Evolutionary conservation across 2,329 filamentous ascomycete species (phyloP).

Genomic region (Xylaria sp.): DNA sequence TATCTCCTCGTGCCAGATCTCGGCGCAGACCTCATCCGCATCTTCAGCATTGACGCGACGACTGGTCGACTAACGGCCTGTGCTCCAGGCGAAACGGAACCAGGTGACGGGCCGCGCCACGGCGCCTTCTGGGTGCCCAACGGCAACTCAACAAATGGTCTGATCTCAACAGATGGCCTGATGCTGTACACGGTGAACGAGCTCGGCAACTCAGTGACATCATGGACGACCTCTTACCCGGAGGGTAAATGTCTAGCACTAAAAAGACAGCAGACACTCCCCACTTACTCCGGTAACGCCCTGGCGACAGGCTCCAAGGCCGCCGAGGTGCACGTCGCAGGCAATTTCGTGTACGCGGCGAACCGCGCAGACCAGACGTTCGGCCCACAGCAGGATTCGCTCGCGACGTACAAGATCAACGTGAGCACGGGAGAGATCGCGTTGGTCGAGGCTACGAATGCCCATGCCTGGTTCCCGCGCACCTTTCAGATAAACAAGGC

Average conservation of each 20-base stretch:
- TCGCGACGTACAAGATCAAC: conserved; percentile 63
- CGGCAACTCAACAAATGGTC: conserved; percentile 42
- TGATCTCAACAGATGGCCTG: conserved; percentile 45
- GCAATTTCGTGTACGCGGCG: conserved; percentile 67
- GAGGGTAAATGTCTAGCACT: conserved; percentile 58
- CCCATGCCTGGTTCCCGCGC: conserved; percentile 69
- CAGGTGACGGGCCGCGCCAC: conserved; percentile 65
- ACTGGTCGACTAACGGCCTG: conserved; percentile 60
- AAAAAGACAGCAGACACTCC: conserved; percentile 56
- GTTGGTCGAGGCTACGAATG: conserved; percentile 64
- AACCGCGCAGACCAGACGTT: conserved; percentile 72
- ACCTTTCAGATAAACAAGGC: conserved; percentile 70
- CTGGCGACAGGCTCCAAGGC: conserved; percentile 60
- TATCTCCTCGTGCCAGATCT: conserved; percentile 64
- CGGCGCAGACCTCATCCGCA: conserved; percentile 64
- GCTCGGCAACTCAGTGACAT: conserved; percentile 60
- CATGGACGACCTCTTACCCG: conserved; percentile 61
- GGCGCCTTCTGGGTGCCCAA: conserved; percentile 59
- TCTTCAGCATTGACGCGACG: conserved; percentile 60
- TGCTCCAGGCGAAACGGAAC: conserved; percentile 52
- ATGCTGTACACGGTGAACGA: conserved; percentile 59
- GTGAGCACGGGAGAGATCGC: conserved; percentile 58
- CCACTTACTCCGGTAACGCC: conserved; percentile 58
- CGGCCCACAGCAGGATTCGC: conserved; percentile 62
- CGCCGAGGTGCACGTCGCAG: conserved; percentile 63